Evolutionary conservation across 345 rosid genomes (phyloP), one percentile per base, ranked within the genome.

Genomic region (Salix brachista): DNA sequence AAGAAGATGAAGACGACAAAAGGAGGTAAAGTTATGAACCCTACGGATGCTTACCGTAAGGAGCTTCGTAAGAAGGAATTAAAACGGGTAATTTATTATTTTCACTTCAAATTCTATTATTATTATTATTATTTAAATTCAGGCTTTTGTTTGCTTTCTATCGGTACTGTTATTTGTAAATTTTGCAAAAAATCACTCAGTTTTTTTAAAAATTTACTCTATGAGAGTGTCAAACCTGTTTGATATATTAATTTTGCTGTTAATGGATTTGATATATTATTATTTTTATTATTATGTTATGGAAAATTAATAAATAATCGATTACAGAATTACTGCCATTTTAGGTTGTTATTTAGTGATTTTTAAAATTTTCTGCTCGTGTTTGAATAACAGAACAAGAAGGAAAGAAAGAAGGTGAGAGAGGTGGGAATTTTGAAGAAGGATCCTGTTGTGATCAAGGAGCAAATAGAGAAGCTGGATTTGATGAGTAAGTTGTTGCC

Each of bases 1-100:
- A n/a, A 58, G 60, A 77, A 84, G 82, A 93, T 96, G 99, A 96
- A 96, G 97, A 96, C 99, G 77, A 93, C 99, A 25, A 96, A 93
- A 78, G 99, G 98, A 82, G 99, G 99, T 77, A 93, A 96, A 80
- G 97, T 93, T 77, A 93, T 96, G 98, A 96, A 96, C 89, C 99
- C 99, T 78, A 96, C 98, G 68, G 99, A 96, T 71, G 99, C 99
- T 46, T 96, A 92, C 71, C 98, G 99, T 50, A 96, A 96, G 85
- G 92, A 96, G 92, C 88, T 89, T 52, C 98, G 98, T 32, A 96
- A 93, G 87, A 91, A 88, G 79, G 98, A 96, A 81, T 85, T 96
- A 68, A 96, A 92, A 84, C 90, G 99, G 88, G 99, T 86, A 85
- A 76, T 69, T 58, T 8, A 4, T 23, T n/a, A 23, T 58, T 46